Percentiles rank a stretch among this genome's conserved stretches.
Conservation (phyloP, 768 basidiomycete species). For the Strobilomyces echinocephalus region DNA sequence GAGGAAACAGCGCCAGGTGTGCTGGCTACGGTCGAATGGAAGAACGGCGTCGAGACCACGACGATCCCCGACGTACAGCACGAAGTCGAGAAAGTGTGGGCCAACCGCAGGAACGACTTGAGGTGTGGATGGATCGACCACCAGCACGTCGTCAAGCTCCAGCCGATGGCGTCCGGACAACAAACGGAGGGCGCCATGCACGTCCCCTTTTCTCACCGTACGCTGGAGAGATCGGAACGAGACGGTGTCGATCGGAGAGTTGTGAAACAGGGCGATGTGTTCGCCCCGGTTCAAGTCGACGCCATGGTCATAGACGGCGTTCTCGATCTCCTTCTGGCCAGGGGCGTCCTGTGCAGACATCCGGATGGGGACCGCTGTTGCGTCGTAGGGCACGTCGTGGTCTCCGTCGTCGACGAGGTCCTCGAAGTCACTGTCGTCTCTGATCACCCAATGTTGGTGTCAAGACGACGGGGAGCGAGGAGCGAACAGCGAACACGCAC, state of each 20-base stretch:
- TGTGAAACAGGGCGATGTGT: not conserved
- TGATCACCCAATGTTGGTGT: too few relatives aligned
- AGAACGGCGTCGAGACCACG: not conserved
- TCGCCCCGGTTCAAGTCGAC: not conserved
- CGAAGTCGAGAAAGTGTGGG: not conserved
- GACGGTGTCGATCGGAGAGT: not conserved
- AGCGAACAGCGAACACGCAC: too few relatives aligned
- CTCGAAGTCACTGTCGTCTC: too few relatives aligned
- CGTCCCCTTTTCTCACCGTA: not conserved
- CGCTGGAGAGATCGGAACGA: not conserved
- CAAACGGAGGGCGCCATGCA: not conserved
- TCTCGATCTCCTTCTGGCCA: not conserved
- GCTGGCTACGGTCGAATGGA: not conserved
- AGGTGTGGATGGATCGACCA: not conserved
- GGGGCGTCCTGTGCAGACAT: conserved; percentile 1
- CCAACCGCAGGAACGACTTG: not conserved
- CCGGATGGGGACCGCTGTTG: not conserved
- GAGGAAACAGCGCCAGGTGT: not conserved
- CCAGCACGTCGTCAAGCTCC: not conserved
- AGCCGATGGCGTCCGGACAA: not conserved
- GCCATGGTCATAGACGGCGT: not conserved
- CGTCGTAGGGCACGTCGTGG: not conserved
- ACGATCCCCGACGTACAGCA: not conserved
- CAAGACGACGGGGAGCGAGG: too few relatives aligned
- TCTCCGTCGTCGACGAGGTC: not conserved